Evolutionary conservation across 2,329 filamentous ascomycete species (phyloP).

Genomic region (Hypoxylon sp.): DNA sequence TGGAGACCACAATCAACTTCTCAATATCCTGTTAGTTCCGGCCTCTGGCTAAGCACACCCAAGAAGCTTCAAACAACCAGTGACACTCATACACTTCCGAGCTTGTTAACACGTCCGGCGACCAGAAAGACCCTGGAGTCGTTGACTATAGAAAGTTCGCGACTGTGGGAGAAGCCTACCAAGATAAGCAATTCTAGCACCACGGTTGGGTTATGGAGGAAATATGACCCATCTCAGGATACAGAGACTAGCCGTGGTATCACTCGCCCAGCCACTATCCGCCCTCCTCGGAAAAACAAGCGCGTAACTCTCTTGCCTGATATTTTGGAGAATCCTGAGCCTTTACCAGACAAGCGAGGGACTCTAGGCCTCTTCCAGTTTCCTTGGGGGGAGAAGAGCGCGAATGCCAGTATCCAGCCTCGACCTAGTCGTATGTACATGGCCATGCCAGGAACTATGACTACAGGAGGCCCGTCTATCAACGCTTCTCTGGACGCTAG

Average conservation of each 20-base stretch:
- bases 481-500: conserved; percentile 54
- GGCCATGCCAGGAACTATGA: conserved; percentile 68
- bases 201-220: conserved; percentile 49
- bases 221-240: conserved; percentile 39
- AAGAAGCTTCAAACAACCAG: conserved; percentile 13
- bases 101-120: conserved; percentile 55
- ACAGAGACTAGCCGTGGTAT: conserved; percentile 47
- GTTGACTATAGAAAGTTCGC: conserved; percentile 57
- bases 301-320: conserved; percentile 73
- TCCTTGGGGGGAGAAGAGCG: conserved; percentile 75
- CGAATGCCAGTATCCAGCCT: conserved; percentile 64
- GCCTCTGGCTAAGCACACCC: conserved; percentile 46
- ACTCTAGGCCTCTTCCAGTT: conserved; percentile 77
- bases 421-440: conserved; percentile 57
- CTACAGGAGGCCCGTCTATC: conserved; percentile 56
- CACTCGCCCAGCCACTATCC: conserved; percentile 64
- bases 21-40: conserved; percentile 23
- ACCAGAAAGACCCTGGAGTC: conserved; percentile 54
- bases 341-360: conserved; percentile 69
- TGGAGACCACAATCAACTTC: conserved; percentile 44
- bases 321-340: conserved; percentile 73
- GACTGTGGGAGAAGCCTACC: conserved; percentile 58
- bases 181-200: conserved; percentile 8
- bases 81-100: conserved; percentile 49
- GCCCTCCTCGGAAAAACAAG: conserved; percentile 68